A percentile compares a stretch with the other conserved stretches of the same genome.
phyloP scores from a whole-genome alignment of 2,329 filamentous ascomycete genomes.

The Colletotrichum brevisporum region DNA sequence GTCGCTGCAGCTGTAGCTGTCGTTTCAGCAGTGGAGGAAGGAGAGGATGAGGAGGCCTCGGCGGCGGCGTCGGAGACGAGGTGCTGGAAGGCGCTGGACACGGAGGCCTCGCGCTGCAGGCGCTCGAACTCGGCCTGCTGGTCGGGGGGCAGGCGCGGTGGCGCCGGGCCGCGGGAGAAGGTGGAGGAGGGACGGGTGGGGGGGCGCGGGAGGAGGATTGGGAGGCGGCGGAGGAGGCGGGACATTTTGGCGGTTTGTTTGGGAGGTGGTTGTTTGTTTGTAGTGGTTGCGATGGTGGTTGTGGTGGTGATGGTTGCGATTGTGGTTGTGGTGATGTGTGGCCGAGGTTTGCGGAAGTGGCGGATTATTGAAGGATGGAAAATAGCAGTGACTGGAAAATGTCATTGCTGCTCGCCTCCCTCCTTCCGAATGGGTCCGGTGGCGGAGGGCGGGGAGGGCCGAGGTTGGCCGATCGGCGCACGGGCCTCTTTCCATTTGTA shows the following conservation, averaged over 20 bases:
- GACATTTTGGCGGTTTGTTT: constrained; percentile 36
- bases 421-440: no score
- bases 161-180: constrained; percentile 74
- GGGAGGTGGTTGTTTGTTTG: not conserved
- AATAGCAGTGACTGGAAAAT: no score
- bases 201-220: constrained; percentile 31
- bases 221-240: constrained; percentile 43
- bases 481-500: no score
- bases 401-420: no score
- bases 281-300: no score
- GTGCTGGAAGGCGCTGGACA: constrained; percentile 58
- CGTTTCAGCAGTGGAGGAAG: constrained; percentile 39
- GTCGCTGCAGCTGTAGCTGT: constrained; percentile 42
- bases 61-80: constrained; percentile 29
- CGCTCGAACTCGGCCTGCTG: constrained; percentile 93
- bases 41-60: no score
- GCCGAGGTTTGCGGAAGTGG: no score
- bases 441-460: no score
- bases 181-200: constrained; percentile 49
- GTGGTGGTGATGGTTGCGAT: no score
- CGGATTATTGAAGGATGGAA: no score
- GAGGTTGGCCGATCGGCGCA: no score
- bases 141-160: constrained; percentile 87
- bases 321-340: no score
- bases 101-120: constrained; percentile 77